These are phyloP conservation scores for Amaranthus cruentus DNA, from an alignment of 148 eudicot species.

Conservation along the genomic window DNA sequence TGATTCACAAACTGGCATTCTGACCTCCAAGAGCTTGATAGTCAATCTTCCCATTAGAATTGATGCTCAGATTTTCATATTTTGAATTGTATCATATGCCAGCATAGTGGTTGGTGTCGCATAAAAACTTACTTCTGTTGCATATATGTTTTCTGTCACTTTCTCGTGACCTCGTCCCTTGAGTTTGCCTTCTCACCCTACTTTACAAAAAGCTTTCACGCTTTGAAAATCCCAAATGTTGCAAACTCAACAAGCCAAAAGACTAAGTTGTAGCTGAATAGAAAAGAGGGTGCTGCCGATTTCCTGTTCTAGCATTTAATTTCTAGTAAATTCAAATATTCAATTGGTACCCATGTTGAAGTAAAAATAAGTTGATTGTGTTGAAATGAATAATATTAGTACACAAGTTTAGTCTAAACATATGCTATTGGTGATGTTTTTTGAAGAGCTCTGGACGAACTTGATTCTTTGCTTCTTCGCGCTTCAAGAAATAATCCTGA, in stretches of 20 bases:
- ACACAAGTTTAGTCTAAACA: background rate
- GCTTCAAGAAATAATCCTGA: slow-evolving; percentile 74
- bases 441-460: slow-evolving; percentile 79
- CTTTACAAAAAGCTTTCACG: no score
- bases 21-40: no score
- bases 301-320: background rate
- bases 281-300: background rate
- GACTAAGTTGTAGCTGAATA: background rate
- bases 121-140: no score
- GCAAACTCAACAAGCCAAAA: background rate
- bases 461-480: slow-evolving; percentile 73
- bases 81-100: no score
- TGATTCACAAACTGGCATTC: no score
- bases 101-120: no score
- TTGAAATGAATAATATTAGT: background rate
- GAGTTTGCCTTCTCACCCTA: no score
- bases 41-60: no score
- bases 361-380: background rate
- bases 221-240: background rate
- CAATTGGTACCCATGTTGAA: background rate
- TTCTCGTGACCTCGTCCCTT: no score
- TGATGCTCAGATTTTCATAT: no score
- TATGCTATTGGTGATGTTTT: slow-evolving; percentile 11
- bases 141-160: no score
- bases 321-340: background rate